These are phyloP conservation scores for Cutaneotrichosporon curvatum DNA, from an alignment of 1,284 basidiomycete genomes.

Conservation along the genomic window DNA sequence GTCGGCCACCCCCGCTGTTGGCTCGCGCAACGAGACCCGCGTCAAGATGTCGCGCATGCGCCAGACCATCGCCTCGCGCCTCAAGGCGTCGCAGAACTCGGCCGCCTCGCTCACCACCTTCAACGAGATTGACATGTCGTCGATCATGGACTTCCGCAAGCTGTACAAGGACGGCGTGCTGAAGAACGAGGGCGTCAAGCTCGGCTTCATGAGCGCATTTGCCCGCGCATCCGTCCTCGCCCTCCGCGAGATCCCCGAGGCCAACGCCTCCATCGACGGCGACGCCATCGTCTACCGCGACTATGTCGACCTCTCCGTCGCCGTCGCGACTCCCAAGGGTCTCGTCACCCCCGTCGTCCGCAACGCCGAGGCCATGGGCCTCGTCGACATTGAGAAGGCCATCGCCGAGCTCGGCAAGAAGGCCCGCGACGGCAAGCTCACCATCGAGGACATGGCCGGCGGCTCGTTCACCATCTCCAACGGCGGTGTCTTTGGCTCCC, in stretches of 20 bases:
- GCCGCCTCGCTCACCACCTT: slow-evolving; percentile 97
- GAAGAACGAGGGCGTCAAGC: slow-evolving; percentile 90
- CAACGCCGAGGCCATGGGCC: slow-evolving; percentile 78
- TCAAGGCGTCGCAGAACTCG: slow-evolving; percentile 97
- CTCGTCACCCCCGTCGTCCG: slow-evolving; percentile 93
- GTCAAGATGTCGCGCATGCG: slow-evolving; percentile 99
- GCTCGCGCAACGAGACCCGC: slow-evolving; percentile 71
- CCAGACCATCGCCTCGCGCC: slow-evolving; percentile 87
- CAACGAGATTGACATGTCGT: slow-evolving; percentile 99
- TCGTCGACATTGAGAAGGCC: slow-evolving; percentile 88
- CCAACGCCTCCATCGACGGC: slow-evolving; percentile 87
- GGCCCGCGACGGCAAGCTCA: slow-evolving; percentile 84
- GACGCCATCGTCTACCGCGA: slow-evolving; percentile 94
- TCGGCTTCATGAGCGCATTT: slow-evolving; percentile 98
- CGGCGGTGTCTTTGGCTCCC: slow-evolving; percentile 94
- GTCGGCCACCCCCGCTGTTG: slow-evolving; percentile 21
- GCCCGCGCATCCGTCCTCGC: slow-evolving; percentile 80
- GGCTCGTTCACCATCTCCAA: slow-evolving; percentile 99
- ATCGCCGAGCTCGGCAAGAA: slow-evolving; percentile 87
- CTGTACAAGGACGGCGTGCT: slow-evolving; percentile 91
- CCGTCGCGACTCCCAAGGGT: slow-evolving; percentile 95
- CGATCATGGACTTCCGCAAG: slow-evolving; percentile 85
- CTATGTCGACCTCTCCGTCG: slow-evolving; percentile 88
- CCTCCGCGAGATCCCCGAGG: slow-evolving; percentile 84
- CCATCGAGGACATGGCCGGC: slow-evolving; percentile 93